Base-by-base conservation (phyloP, 176 grass and related monocot species). In the Aegilops longissima region DNA sequence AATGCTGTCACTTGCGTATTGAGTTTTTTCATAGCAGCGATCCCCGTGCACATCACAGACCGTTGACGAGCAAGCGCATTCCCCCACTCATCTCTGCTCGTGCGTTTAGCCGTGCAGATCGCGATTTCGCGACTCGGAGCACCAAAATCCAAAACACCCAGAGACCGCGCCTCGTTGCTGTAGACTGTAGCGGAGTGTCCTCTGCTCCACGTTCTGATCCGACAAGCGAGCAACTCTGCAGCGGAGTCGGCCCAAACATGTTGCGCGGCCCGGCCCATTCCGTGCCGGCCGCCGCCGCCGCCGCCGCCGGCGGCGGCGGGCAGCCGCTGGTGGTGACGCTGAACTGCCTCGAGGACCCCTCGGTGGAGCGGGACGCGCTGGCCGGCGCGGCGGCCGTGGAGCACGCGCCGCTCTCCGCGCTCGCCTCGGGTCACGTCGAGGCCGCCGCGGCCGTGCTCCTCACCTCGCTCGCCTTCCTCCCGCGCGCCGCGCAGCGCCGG, bases 331-430 rank as follows among this genome's bases (percentile, higher is more conserved):
- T 98, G 77, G 86, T 95, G 62, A 81, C 87, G 54, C 87, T 98
- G 67, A 93, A 95, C 86, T 98, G 95, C 91, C 81, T 95, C 27
- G 95, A 98, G 44, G 93, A 98, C 40, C 87, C 84, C 16, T 92
- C 88, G 9, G 54, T 91, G 56, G 95, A 98, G 86, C 93, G 91
- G 49, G 95, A 93, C 12, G 90, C 75, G 23, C 86, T 95, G 64
- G 79, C 91, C 0, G 89, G 91, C 24, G 83, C 87, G 5, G 95
- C 95, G 20, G 76, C 83, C n/a, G 87, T 95, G 76, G 91, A 98
- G 72, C 93, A 98, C 52, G 88, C 91, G 23, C 87, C 93, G 39
- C 93, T 98, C 77, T 86, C 93, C 25, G 59, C 79, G 25, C 91
- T 95, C 11, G 80, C 91, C 68, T 69, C 86, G 12, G 86, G 91